phyloP scores from a whole-genome alignment of 345 rosid genomes.

The Populus ilicifolia region DNA sequence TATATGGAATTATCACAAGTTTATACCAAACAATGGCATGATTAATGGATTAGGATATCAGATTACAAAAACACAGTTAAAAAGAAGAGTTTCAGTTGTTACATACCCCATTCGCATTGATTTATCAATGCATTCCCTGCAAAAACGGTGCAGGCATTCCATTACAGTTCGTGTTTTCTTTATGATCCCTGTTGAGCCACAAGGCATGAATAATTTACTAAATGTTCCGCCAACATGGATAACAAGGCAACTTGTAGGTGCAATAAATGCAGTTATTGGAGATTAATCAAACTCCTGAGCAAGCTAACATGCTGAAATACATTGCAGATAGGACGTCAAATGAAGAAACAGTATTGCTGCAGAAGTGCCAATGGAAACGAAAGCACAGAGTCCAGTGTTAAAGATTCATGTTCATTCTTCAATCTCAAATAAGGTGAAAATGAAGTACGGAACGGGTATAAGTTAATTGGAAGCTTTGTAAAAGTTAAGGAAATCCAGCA shows the following conservation, averaged over 20 bases:
- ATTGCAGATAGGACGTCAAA: background rate
- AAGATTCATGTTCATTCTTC: background rate
- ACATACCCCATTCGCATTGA: conserved; percentile 94
- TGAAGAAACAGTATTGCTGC: background rate
- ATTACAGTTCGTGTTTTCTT: conserved; percentile 91
- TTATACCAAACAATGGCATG: conserved; percentile 4
- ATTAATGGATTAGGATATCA: background rate
- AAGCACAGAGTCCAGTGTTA: background rate
- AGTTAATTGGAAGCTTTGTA: background rate
- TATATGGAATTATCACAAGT: conserved; percentile 9
- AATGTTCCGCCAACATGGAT: background rate
- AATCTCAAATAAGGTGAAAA: background rate
- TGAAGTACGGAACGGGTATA: background rate
- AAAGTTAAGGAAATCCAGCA: background rate
- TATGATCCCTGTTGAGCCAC: conserved; percentile 62
- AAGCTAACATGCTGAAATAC: background rate
- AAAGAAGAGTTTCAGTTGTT: background rate
- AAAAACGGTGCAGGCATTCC: conserved; percentile 95
- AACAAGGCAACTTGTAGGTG: background rate
- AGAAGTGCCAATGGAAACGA: background rate
- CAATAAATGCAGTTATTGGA: background rate
- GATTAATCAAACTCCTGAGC: conserved; percentile 1
- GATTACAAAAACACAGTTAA: background rate
- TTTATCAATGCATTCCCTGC: conserved; percentile 94
- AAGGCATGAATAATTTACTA: conserved; percentile 8